Base-by-base conservation (phyloP, 805 yeast genomes). In the Ogataea henricii region DNA sequence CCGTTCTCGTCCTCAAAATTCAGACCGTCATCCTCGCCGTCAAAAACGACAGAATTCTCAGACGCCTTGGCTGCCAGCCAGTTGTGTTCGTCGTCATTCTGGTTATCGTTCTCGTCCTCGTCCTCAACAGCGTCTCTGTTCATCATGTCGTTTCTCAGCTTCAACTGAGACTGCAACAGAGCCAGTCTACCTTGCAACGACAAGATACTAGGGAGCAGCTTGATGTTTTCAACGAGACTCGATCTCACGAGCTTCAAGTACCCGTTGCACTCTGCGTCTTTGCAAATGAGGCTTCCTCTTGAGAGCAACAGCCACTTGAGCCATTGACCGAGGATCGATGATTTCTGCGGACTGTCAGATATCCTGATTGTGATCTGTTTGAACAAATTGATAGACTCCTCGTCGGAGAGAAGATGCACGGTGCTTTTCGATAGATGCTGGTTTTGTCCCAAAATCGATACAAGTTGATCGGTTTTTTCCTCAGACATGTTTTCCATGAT, bases 161-260 rank as follows among this genome's bases (percentile, higher is more conserved):
- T 76, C 9, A 89, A 75, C 68, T 92, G 98, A 3, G 89, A 78
- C 54, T 78, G 78, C 36, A 92, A 73, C 64, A 92, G 75, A 59
- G 85, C 87, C 40, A 92, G 71, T 54, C 94, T 80, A 40, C 99
- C 99, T 65, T 91, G 95, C 25, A 92, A 75, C 1, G 94, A 82
- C 21, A 91, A 69, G 43, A 92, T 72, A 33, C 80, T 76, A 7
- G 91, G 86, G 53, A 92, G 68, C 20, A 76, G 74, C 51, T 76
- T 76, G 65, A 78, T 73, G 26, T 79, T 84, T 47, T 78, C 71
- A 16, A 73, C 68, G 23, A 91, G 69, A 0, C 85, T 74, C 2
- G 77, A 62, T 62, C 81, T 85, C 46, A 92, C 66, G 3, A 76
- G 68, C 37, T 81, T 81, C 44, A 86, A 69, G 18, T 82, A 71